phyloP scores from a whole-genome alignment of 305 asterid genomes.

The Coffea humblotiana region DNA sequence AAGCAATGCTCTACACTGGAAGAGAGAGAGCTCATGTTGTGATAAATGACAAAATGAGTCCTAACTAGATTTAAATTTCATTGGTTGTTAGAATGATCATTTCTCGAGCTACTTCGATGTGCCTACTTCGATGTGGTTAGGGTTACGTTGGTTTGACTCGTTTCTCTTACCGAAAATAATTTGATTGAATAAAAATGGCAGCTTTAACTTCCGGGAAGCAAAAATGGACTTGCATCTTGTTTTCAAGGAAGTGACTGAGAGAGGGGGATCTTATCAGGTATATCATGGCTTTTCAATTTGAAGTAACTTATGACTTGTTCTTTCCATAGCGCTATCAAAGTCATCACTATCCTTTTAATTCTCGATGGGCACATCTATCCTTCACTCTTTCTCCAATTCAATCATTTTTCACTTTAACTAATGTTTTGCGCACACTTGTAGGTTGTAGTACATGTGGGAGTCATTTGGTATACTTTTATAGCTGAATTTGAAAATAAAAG shows the following conservation, averaged over 20 bases:
- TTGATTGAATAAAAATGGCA: slow-evolving; percentile 25
- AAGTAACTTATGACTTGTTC: neutral
- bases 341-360: neutral
- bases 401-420: neutral
- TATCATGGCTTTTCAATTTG: neutral
- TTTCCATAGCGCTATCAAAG: neutral
- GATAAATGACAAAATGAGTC: too few species aligned
- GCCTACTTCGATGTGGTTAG: too few species aligned
- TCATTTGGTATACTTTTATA: too few species aligned
- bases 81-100: neutral
- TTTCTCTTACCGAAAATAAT: neutral
- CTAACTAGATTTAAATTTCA: too few species aligned
- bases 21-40: too few species aligned
- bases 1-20: neutral
- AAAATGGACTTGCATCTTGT: slow-evolving; percentile 54
- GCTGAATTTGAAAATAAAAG: neutral
- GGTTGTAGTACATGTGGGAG: neutral
- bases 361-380: neutral
- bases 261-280: slow-evolving; percentile 73
- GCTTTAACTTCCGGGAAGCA: slow-evolving; percentile 55
- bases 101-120: neutral
- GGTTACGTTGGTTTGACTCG: neutral
- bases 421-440: neutral
- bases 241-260: slow-evolving; percentile 53
- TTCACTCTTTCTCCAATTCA: too few species aligned